A percentile compares a stretch with the other conserved stretches of the same genome.
phyloP scores from a whole-genome alignment of 176 grass and related monocot species.

The Hsuehochloa calcarea region DNA sequence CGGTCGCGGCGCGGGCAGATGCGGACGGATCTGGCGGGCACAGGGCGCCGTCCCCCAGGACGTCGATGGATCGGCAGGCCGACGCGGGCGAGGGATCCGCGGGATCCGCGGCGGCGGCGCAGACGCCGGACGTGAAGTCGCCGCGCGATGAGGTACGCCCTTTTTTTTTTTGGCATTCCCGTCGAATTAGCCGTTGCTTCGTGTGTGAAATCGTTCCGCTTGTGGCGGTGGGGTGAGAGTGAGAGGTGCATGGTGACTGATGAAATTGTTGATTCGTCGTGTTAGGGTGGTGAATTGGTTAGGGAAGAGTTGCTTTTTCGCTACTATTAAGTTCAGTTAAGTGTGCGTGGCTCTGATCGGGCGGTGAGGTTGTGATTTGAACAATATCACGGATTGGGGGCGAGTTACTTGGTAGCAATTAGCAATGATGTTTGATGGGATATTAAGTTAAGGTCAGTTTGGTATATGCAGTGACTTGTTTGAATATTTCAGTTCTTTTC shows the following conservation, averaged over 20 bases:
- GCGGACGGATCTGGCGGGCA: constrained; percentile 45
- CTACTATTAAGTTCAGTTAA: not conserved
- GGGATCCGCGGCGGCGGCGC: not conserved
- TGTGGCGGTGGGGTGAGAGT: not conserved
- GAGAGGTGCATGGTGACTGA: not conserved
- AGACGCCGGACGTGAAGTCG: constrained; percentile 11
- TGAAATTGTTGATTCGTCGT: constrained; percentile 1
- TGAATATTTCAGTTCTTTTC: not conserved
- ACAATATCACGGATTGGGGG: not conserved
- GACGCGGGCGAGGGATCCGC: not conserved
- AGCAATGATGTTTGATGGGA: not conserved
- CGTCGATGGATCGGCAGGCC: constrained; percentile 63
- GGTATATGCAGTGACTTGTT: not conserved
- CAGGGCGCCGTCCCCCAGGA: constrained; percentile 46
- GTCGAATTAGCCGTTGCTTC: not conserved
- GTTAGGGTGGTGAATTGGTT: constrained; percentile 11
- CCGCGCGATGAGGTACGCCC: constrained; percentile 33
- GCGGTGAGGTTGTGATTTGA: not conserved
- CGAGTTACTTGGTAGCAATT: not conserved
- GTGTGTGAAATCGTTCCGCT: not conserved
- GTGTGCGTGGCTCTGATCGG: not conserved
- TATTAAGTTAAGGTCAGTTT: not conserved
- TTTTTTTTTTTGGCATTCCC: not conserved
- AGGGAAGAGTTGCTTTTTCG: not conserved
- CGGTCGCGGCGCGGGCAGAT: constrained; percentile 38